Base-by-base conservation (phyloP, 1,284 basidiomycete species). In the Polyporus tsugae region DNA sequence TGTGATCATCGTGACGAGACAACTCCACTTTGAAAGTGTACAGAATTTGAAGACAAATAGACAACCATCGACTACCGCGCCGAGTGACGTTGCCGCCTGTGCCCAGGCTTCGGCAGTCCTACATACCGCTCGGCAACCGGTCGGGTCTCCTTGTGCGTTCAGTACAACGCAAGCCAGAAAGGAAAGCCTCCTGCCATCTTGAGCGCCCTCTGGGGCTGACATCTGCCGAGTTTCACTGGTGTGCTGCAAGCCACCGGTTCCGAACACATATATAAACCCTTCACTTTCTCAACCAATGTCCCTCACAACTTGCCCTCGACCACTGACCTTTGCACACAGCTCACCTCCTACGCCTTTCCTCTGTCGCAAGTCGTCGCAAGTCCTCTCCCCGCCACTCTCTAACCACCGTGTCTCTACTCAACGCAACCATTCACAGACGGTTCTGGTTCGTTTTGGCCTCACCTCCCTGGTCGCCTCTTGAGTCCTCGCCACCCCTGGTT, bases 131-230 rank as follows among this genome's bases (percentile, higher is more conserved):
- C 29, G 29, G 29, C 29, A 29, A 29, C 29, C 29, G 29, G 1
- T 22, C 44, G 44, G 44, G 19, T 46, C 44, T 9, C 44, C 19
- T 46, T 46, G 44, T 46, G 44, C 13, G 19, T 22, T 22, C 44
- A 7, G 19, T 46, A 33, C 17, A 36, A 59, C n/a, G 2, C 6
- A 13, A 25, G 6, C 55, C 3, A 58, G 52, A 58, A n/a, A 38
- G 35, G 55, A 36, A 58, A 58, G 33, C 33, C 19, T 59, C 35
- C 22, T 59, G 57, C 57, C 36, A 59, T 59, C 13, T 38, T 22
- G 6, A 36, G 35, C 19, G n/a, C 6, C 44, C n/a, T 46, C 10
- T 35, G 36, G 9, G 10, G 57, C 57, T 22, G 33, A 36, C 36
- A n/a, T 19, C 7, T 25, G 49, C 49, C 4, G 49, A 52, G 49